Base-by-base conservation (phyloP, 2,329 filamentous ascomycete species). In the Corynespora cassiicola region DNA sequence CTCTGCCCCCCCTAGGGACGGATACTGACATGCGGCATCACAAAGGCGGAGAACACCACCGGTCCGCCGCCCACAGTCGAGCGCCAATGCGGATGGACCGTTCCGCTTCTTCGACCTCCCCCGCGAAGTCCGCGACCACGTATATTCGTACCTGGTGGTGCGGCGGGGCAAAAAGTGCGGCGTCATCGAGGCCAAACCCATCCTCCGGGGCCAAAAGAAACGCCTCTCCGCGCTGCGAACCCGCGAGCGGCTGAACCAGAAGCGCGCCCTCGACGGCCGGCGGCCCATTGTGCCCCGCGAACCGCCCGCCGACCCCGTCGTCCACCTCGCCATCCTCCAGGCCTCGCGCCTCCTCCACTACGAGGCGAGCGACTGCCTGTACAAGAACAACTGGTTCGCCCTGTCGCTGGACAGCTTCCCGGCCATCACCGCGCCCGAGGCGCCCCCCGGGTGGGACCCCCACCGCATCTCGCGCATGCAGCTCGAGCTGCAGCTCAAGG, bases 101-200 rank as follows among this genome's bases (percentile, higher is more conserved):
- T 64, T 64, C 28, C 56, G 49, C 22, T 61, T 64, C 28, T 54
- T 57, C 23, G 36, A 53, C 18, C 39, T 63, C 7, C 61, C 59
- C 12, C 46, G 52, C 38, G 59, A 64, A 32, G 37, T 64, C 9
- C 45, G 61, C 9, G 58, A 63, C 38, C 53, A 62, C 26, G 47
- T 64, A 16, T 59, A 63, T 39, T 54, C 55, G 1, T 54, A 57
- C 28, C 45, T 64, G 1, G 58, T 63, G 2, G 49, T 58, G 11
- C 48, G 43, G 9, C 48, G 35, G 5, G 45, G 45, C 15, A 33
- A 27, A 15, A 44, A 34, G 12, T 26, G 21, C 7, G 38, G 56
- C 8, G 50, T 60, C 0, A 35, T 63, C n/a, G 55, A 58, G 37
- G 58, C 59, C 7, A 52, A 50, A 25, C 10, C 45, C 2, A 52